A percentile compares a stretch with the other conserved stretches of the same genome.
These are phyloP conservation scores for Aspergillus taichungensis DNA, from an alignment of 495 filamentous ascomycete species.

Conservation along the genomic window DNA sequence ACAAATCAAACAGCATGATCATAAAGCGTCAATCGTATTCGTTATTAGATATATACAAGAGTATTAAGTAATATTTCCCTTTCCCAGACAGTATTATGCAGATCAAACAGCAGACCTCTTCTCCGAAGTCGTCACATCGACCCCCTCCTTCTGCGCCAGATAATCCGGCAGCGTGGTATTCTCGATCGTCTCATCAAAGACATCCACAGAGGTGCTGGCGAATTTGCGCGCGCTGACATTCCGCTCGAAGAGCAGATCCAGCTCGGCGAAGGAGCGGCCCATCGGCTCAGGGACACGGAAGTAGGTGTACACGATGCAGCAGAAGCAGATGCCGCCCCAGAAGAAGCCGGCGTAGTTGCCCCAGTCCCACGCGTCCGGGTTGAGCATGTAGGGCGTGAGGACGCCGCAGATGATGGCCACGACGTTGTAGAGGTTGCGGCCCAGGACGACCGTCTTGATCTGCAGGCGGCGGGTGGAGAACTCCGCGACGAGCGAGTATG, in stretches of 20 bases:
- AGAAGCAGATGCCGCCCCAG: constrained; percentile 66
- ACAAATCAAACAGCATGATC: constrained; percentile 1
- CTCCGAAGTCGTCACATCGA: constrained; percentile 16
- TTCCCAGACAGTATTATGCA: constrained; percentile 3
- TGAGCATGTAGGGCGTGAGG: constrained; percentile 69
- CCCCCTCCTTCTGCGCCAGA: constrained; percentile 19
- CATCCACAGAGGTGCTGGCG: constrained; percentile 52
- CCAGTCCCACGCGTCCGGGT: constrained; percentile 68
- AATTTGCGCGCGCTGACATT: constrained; percentile 61
- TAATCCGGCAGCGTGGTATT: constrained; percentile 41
- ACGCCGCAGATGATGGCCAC: constrained; percentile 61
- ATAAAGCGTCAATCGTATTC: constrained; percentile 11
- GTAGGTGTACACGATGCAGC: constrained; percentile 64
- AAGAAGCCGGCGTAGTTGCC: constrained; percentile 73
- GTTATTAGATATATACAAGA: constrained; percentile 10
- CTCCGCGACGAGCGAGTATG: constrained; percentile 70
- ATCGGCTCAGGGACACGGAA: constrained; percentile 68
- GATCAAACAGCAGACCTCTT: constrained; percentile 19
- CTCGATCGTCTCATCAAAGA: constrained; percentile 55
- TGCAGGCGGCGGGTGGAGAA: constrained; percentile 64
- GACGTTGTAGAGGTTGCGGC: constrained; percentile 64
- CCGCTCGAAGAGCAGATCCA: constrained; percentile 64
- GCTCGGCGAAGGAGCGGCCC: constrained; percentile 63
- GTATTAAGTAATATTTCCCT: constrained; percentile 1
- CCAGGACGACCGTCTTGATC: constrained; percentile 67